These are phyloP conservation scores for Lecanicillium sp. DNA, from an alignment of 2,329 filamentous ascomycete genomes.

Conservation along the genomic window DNA sequence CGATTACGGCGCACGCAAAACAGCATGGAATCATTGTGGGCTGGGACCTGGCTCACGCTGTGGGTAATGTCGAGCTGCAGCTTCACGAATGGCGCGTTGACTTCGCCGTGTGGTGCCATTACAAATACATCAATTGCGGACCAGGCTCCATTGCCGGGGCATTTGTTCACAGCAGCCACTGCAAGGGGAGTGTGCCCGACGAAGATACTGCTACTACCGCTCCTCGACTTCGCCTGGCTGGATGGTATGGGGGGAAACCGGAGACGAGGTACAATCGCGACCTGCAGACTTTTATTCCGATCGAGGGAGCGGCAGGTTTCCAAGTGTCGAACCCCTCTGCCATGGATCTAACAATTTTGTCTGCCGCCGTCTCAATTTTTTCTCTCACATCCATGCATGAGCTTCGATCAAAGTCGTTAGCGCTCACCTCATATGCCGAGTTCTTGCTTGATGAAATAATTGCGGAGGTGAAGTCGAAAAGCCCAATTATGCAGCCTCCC, in stretches of 20 bases:
- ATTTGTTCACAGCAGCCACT: slow-evolving; percentile 74
- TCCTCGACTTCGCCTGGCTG: slow-evolving; percentile 63
- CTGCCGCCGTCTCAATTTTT: slow-evolving; percentile 69
- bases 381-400: slow-evolving; percentile 61
- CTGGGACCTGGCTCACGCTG: slow-evolving; percentile 85
- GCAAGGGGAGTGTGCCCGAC: slow-evolving; percentile 41
- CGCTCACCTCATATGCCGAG: slow-evolving; percentile 72
- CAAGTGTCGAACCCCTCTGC: slow-evolving; percentile 77
- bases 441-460: slow-evolving; percentile 49
- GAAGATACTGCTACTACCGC: slow-evolving; percentile 26
- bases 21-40: slow-evolving; percentile 65
- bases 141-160: slow-evolving; percentile 74
- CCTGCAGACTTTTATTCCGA: slow-evolving; percentile 65
- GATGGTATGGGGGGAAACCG: slow-evolving; percentile 86
- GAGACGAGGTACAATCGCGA: slow-evolving; percentile 73
- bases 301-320: slow-evolving; percentile 71
- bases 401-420: slow-evolving; percentile 63
- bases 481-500: slow-evolving; percentile 25
- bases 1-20: slow-evolving; percentile 72
- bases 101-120: slow-evolving; percentile 88
- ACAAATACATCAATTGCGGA: slow-evolving; percentile 88
- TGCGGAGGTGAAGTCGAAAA: slow-evolving; percentile 19
- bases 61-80: slow-evolving; percentile 71
- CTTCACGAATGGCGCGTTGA: slow-evolving; percentile 88
- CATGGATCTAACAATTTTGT: slow-evolving; percentile 67